A percentile compares a stretch with the other conserved stretches of the same genome.
These are phyloP conservation scores for Calycina herbarum DNA, from an alignment of 2,329 filamentous ascomycete genomes.

Conservation along the genomic window DNA sequence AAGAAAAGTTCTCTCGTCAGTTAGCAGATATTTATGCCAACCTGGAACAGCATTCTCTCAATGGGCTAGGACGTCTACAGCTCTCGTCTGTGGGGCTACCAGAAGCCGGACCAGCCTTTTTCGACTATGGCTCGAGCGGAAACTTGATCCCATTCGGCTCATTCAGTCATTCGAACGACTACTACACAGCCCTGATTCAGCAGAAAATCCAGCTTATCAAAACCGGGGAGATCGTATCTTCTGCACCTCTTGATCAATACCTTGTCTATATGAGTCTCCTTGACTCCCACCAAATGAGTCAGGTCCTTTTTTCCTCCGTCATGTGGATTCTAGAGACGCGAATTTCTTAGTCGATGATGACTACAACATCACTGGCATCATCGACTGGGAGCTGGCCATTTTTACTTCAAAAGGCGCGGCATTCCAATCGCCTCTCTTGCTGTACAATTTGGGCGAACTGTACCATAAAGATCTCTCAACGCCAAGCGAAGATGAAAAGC, in stretches of 20 bases:
- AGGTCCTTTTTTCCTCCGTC: conserved; percentile 46
- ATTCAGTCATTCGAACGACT: too few relatives aligned
- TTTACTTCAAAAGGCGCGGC: conserved; percentile 12
- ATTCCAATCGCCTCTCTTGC: conserved; percentile 14
- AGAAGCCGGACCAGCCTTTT: too few relatives aligned
- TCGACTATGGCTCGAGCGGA: too few relatives aligned
- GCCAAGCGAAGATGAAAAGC: conserved; percentile 14
- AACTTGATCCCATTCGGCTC: too few relatives aligned
- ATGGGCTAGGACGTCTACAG: too few relatives aligned
- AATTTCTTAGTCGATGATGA: conserved; percentile 49
- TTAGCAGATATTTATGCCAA: not conserved
- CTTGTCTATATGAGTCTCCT: conserved; percentile 10
- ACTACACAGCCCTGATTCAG: too few relatives aligned
- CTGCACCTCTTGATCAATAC: not conserved
- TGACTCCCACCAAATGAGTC: conserved; percentile 14
- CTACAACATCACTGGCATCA: conserved; percentile 49
- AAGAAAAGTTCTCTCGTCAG: not conserved
- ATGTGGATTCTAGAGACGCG: conserved; percentile 50
- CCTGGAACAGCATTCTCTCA: too few relatives aligned
- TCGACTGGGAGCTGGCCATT: conserved; percentile 37
- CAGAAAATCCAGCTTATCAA: too few relatives aligned
- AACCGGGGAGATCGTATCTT: not conserved
- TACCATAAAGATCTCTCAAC: conserved; percentile 14
- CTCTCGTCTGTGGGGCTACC: too few relatives aligned
- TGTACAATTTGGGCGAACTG: conserved; percentile 14